Conservation (phyloP, 768 basidiomycete genomes). For the Lentinula guzmanii region DNA sequence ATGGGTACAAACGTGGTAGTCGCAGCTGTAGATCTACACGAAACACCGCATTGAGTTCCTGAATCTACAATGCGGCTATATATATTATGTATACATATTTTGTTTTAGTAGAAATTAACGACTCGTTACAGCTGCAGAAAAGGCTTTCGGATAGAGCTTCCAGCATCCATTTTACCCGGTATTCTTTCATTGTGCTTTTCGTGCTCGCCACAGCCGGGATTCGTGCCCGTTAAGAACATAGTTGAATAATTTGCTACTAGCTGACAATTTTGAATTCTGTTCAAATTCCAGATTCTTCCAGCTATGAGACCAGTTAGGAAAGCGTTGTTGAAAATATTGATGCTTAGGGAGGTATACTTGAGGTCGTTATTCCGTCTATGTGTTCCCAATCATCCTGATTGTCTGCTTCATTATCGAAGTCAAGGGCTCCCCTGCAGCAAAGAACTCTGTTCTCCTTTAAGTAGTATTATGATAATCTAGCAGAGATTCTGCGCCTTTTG, state of each 20-base stretch:
- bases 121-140: not conserved
- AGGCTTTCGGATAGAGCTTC: not conserved
- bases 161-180: slow-evolving; percentile 1
- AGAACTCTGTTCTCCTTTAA: not conserved
- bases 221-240: not conserved
- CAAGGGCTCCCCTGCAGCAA: not conserved
- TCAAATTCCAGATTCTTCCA: no score
- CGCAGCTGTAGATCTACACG: no score
- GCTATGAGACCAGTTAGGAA: no score
- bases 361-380: no score
- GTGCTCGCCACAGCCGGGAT: slow-evolving; percentile 1
- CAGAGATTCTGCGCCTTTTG: not conserved
- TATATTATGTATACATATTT: not conserved
- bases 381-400: slow-evolving; percentile 1
- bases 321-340: no score
- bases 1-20: no score
- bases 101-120: not conserved
- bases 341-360: no score
- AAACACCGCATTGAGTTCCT: no score
- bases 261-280: no score
- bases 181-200: not conserved
- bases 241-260: no score
- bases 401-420: slow-evolving; percentile 2
- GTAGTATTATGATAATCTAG: not conserved
- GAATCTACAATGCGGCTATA: no score